Evolutionary conservation across 2,329 filamentous ascomycete genomes (phyloP), one percentile per base, ranked within the genome.

Genomic region (Xylaria hypoxylon): DNA sequence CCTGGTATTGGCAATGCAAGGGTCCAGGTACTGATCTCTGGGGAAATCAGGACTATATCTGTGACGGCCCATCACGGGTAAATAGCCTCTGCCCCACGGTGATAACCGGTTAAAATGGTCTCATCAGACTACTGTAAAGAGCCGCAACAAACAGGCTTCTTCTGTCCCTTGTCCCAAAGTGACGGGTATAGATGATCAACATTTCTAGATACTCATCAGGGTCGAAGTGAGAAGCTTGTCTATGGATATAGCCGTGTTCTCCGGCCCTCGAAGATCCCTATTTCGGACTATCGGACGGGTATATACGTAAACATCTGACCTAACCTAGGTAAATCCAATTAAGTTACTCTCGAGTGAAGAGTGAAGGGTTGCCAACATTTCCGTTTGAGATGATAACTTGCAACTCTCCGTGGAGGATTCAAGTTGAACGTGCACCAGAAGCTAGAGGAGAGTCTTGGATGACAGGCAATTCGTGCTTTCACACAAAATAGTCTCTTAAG

Each of bases 31-130:
- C 22, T 28, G 15, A 24, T 17, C 33, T n/a, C 33, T 48, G 42
- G 24, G 15, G 33, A 11, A 38, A 44, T 2, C 40, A 10, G 40
- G 28, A 48, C 24, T 47, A 60, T 53, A 59, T 60, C 10, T 52
- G 40, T 24, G 17, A 55, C 48, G 45, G 24, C 22, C 28, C 15
- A 22, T 35, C 26, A 19, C 61, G 62, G 62, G 48, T 64, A 64
- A 64, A 64, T 60, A 26, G n/a, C 48, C 38, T 55, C 28, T 35
- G 48, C 48, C 44, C 38, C 48, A 60, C 10, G 48, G 26, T 6
- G 31, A 24, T 38, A n/a, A 26, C 48, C 42, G 56, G 62, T 40
- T 64, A 60, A 64, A 58, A 33, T 28, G 10, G 38, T 17, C 17
- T 38, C 35, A 24, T 24, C 24, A 10, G 40, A 26, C 42, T 28